A percentile compares a stretch with the other conserved stretches of the same genome.
Evolutionary conservation across 306 rosid species (phyloP).

Genomic region (Alnus glutinosa): DNA sequence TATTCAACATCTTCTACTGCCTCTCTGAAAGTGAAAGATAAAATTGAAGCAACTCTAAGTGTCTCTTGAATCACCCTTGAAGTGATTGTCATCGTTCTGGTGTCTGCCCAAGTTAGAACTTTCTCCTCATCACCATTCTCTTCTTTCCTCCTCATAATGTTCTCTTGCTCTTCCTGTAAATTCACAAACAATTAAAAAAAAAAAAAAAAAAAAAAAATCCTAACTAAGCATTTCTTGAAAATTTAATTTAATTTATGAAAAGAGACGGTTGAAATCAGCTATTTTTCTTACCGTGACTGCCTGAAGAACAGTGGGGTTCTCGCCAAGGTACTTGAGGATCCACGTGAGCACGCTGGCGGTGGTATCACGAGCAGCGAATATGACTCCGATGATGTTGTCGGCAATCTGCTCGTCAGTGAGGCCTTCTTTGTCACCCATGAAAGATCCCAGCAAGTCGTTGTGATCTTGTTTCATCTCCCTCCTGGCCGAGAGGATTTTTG

Average conservation of each 20-base stretch:
- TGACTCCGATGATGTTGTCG: constrained; percentile 89
- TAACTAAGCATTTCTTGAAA: no score
- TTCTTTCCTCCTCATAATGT: constrained; percentile 50
- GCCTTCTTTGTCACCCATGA: constrained; percentile 80
- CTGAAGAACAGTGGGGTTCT: constrained; percentile 73
- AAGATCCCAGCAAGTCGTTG: constrained; percentile 74
- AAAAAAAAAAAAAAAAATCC: background rate
- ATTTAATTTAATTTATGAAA: background rate
- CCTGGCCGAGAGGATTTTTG: constrained; percentile 65
- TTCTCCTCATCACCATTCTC: constrained; percentile 49
- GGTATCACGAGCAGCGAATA: constrained; percentile 96
- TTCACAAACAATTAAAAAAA: background rate
- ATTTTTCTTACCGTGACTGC: constrained; percentile 76
- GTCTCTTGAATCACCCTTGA: constrained; percentile 91
- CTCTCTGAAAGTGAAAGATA: constrained; percentile 94
- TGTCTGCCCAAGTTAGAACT: constrained; percentile 73
- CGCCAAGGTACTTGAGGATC: constrained; percentile 83
- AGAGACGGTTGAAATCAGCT: background rate
- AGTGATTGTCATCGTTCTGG: constrained; percentile 83
- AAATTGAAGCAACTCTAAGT: constrained; percentile 82
- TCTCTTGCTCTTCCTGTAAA: constrained; percentile 76
- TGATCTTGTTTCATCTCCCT: constrained; percentile 53
- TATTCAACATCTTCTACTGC: constrained; percentile 91
- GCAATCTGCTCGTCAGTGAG: constrained; percentile 89
- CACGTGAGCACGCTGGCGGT: constrained; percentile 96